Conservation (phyloP, 352 stramenopile genomes). For the Saprolegnia parasitica region DNA sequence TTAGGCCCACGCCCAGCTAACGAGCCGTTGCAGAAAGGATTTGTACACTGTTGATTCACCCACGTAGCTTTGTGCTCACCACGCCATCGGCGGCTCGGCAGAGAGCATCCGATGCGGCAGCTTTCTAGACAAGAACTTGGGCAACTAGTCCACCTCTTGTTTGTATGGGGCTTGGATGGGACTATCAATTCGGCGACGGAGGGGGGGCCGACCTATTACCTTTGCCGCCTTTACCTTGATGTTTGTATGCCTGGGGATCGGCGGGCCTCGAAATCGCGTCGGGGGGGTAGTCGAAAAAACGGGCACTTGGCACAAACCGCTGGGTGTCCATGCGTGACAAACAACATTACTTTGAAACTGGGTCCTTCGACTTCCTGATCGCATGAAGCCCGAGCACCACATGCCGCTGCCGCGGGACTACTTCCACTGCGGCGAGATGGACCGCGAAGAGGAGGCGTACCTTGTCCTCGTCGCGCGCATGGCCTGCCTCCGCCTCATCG, state of each 20-base stretch:
- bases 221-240: background rate
- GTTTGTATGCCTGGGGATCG: background rate
- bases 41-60: no score
- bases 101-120: no score
- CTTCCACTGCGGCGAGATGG: conserved; percentile 26
- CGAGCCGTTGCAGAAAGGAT: no score
- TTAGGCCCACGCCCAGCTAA: no score
- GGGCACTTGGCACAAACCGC: background rate
- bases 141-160: background rate
- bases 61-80: no score
- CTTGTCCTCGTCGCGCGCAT: conserved; percentile 22
- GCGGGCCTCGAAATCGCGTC: background rate
- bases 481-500: conserved; percentile 23
- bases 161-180: background rate
- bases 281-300: background rate
- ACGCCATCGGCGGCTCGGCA: no score
- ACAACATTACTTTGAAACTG: conserved; percentile 2
- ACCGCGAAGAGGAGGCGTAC: conserved; percentile 18
- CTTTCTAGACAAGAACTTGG: no score
- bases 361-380: background rate
- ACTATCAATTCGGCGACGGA: background rate
- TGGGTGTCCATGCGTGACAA: background rate
- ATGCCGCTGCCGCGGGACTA: conserved; percentile 28
- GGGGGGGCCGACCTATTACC: background rate
- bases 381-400: conserved; percentile 8